These are phyloP conservation scores for Alternaria sp. DNA, from an alignment of 2,329 filamentous ascomycete species.

Conservation along the genomic window DNA sequence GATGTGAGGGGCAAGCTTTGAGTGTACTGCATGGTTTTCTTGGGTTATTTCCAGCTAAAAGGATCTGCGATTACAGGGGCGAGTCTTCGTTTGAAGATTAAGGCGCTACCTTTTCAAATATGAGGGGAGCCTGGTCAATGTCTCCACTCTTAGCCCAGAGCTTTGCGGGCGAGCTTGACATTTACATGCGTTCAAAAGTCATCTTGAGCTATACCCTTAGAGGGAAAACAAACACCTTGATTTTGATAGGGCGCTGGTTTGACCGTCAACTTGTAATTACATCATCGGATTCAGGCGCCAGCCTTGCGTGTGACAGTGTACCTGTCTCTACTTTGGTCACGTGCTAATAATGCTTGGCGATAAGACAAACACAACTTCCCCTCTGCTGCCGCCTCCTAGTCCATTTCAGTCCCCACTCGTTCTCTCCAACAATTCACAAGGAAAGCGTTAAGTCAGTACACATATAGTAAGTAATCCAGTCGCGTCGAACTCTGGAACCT, in stretches of 20 bases:
- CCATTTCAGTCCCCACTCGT: background rate
- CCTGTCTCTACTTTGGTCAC: background rate
- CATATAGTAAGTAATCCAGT: background rate
- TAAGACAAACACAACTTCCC: no score
- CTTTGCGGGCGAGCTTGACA: background rate
- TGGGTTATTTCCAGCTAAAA: background rate
- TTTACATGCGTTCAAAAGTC: background rate
- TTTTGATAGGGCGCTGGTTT: background rate
- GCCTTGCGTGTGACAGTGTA: background rate
- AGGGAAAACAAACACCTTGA: no score
- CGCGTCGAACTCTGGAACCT: background rate
- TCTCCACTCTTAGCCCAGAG: background rate
- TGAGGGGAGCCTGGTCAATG: no score
- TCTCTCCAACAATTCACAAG: background rate
- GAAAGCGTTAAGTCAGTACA: background rate
- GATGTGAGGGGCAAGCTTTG: background rate
- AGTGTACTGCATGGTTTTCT: background rate
- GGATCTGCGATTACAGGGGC: background rate
- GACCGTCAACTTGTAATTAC: background rate
- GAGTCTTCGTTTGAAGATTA: background rate
- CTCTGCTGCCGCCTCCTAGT: background rate
- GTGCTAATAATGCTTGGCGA: background rate
- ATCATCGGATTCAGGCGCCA: background rate
- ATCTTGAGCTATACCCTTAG: background rate
- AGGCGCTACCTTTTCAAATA: background rate